A percentile compares a stretch with the other conserved stretches of the same genome.
phyloP scores from a whole-genome alignment of 2,329 filamentous ascomycete genomes.

The Colletotrichum sansevieriae region DNA sequence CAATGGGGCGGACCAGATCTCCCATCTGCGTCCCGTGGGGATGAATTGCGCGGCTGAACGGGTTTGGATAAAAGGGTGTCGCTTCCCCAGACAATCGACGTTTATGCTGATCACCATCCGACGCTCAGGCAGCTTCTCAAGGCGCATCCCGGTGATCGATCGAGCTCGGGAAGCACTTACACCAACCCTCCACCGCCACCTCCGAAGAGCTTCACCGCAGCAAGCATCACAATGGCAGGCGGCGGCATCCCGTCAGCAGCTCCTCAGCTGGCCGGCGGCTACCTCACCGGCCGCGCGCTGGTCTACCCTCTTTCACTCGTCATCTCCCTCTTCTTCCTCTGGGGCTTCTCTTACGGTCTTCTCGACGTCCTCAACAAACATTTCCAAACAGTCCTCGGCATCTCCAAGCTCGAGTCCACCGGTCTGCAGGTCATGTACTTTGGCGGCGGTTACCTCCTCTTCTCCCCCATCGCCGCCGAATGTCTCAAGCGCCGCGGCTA shows the following conservation, averaged over 20 bases:
- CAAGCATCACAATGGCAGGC: constrained; percentile 53
- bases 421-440: constrained; percentile 58
- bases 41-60: background rate
- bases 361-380: constrained; percentile 58
- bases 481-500: constrained; percentile 58
- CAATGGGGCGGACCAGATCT: constrained; percentile 1
- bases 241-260: constrained; percentile 55
- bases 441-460: constrained; percentile 56
- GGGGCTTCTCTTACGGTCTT: constrained; percentile 42
- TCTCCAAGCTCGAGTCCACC: constrained; percentile 55
- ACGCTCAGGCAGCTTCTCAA: constrained; percentile 13
- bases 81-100: constrained; percentile 6
- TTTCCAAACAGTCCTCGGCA: constrained; percentile 61
- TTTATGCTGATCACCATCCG: constrained; percentile 24
- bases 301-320: constrained; percentile 62
- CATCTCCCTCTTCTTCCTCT: constrained; percentile 52
- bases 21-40: constrained; percentile 15
- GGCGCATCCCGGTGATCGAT: constrained; percentile 1
- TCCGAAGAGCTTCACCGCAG: constrained; percentile 21
- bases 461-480: constrained; percentile 56
- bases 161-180: background rate
- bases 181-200: background rate
- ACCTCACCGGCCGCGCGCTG: constrained; percentile 53
- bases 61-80: constrained; percentile 23
- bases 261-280: constrained; percentile 53